These are phyloP conservation scores for Ceraceosorus guamensis DNA, from an alignment of 1,284 basidiomycete species.

Conservation along the genomic window DNA sequence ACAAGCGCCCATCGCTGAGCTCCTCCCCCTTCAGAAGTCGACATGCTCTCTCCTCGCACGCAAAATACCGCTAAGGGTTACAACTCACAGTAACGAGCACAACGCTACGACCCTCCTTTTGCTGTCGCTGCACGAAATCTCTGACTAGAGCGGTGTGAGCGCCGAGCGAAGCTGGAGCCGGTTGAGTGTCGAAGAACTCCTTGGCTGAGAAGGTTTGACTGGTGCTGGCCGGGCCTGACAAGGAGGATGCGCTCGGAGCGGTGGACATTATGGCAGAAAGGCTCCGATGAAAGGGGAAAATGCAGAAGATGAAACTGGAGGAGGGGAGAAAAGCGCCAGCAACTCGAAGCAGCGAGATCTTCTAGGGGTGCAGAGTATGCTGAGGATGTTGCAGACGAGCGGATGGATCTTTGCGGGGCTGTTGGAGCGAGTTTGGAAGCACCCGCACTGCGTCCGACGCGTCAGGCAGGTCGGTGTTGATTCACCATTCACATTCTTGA, in stretches of 20 bases:
- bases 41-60: not conserved
- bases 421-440: too few relatives aligned
- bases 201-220: slow-evolving; percentile 10
- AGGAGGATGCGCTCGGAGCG: not conserved
- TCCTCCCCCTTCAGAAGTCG: not conserved
- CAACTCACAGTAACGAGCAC: slow-evolving; percentile 82
- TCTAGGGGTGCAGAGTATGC: too few relatives aligned
- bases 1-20: slow-evolving; percentile 8
- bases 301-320: too few relatives aligned
- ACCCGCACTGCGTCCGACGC: too few relatives aligned
- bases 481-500: too few relatives aligned
- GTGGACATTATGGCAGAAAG: too few relatives aligned
- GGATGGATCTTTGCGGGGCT: too few relatives aligned
- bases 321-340: too few relatives aligned
- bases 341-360: too few relatives aligned
- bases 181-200: slow-evolving; percentile 36
- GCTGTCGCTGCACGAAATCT: slow-evolving; percentile 65
- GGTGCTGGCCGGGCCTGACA: not conserved
- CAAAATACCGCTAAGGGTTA: not conserved
- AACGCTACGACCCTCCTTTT: slow-evolving; percentile 62
- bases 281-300: too few relatives aligned
- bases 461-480: too few relatives aligned
- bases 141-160: slow-evolving; percentile 14
- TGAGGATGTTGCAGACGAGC: too few relatives aligned
- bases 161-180: slow-evolving; percentile 21